Evolutionary conservation across 805 yeast genomes (phyloP).

Genomic region (Danielozyma ontarioensis): DNA sequence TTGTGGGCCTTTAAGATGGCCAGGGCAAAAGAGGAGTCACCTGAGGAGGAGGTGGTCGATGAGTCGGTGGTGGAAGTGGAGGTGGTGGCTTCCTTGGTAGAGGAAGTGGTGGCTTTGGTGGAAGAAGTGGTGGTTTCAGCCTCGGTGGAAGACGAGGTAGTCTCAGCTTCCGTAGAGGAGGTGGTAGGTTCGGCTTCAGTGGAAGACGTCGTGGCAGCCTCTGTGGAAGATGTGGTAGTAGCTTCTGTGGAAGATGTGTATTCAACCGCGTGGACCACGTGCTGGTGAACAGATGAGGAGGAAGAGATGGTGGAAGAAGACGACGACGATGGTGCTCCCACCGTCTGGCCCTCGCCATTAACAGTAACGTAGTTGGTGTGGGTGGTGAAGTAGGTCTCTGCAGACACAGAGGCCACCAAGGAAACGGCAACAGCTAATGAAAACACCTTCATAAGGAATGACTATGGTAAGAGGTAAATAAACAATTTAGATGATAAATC

Average conservation of each 20-base stretch:
- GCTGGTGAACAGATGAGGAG: too few species aligned
- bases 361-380: slow-evolving; percentile 21
- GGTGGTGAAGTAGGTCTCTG: slow-evolving; percentile 24
- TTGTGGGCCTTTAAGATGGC: slow-evolving; percentile 59
- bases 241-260: too few species aligned
- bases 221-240: slow-evolving; percentile 8
- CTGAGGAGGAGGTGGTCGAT: slow-evolving; percentile 4
- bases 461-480: background rate
- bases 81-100: slow-evolving; percentile 14
- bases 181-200: slow-evolving; percentile 3
- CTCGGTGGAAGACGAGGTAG: slow-evolving; percentile 2
- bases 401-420: slow-evolving; percentile 15
- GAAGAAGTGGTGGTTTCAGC: slow-evolving; percentile 5
- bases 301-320: too few species aligned
- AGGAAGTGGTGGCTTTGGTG: slow-evolving; percentile 9
- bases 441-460: slow-evolving; percentile 5
- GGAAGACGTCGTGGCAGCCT: slow-evolving; percentile 1
- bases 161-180: slow-evolving; percentile 16
- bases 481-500: too few species aligned
- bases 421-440: slow-evolving; percentile 13
- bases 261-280: too few species aligned
- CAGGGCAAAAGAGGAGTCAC: slow-evolving; percentile 31
- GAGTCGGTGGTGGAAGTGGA: slow-evolving; percentile 10
- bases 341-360: slow-evolving; percentile 9
- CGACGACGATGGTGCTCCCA: background rate